phyloP scores from a whole-genome alignment of 768 basidiomycete genomes.

The Butyriboletus loyo region DNA sequence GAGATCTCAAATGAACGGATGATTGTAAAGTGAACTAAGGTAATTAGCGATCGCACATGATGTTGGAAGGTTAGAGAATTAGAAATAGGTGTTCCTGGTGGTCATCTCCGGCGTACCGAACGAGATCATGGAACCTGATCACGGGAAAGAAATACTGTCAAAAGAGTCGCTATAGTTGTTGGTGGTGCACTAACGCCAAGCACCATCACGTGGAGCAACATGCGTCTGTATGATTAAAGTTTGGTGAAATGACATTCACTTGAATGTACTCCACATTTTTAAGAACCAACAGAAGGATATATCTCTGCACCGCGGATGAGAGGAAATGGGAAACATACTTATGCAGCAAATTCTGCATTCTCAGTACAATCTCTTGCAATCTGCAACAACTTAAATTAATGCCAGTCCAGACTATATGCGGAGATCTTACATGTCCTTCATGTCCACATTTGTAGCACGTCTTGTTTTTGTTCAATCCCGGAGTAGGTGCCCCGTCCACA shows the following conservation, averaged over 20 bases:
- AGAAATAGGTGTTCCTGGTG: conserved; percentile 10
- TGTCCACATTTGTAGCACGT: conserved; percentile 88
- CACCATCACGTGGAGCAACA: background rate
- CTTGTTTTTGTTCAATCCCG: conserved; percentile 58
- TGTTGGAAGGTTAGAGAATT: background rate
- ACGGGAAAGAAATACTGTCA: background rate
- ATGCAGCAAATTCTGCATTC: conserved; percentile 48
- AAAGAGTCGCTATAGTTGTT: background rate
- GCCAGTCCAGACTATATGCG: background rate
- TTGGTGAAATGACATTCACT: conserved; percentile 15
- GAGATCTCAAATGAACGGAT: background rate
- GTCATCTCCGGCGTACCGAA: conserved; percentile 18
- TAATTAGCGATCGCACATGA: background rate
- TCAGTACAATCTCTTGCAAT: conserved; percentile 68
- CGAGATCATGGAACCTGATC: background rate
- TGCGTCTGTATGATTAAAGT: background rate
- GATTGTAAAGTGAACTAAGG: background rate
- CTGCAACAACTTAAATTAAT: conserved; percentile 31
- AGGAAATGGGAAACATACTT: conserved; percentile 19
- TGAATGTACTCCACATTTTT: conserved; percentile 17
- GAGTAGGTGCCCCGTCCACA: conserved; percentile 41
- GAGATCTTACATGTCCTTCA: conserved; percentile 74
- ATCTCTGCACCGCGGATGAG: conserved; percentile 4
- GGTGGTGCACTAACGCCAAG: background rate
- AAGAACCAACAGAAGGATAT: conserved; percentile 10